Conservation (phyloP, 75 land plant genomes). For the Pinus taeda region DNA sequence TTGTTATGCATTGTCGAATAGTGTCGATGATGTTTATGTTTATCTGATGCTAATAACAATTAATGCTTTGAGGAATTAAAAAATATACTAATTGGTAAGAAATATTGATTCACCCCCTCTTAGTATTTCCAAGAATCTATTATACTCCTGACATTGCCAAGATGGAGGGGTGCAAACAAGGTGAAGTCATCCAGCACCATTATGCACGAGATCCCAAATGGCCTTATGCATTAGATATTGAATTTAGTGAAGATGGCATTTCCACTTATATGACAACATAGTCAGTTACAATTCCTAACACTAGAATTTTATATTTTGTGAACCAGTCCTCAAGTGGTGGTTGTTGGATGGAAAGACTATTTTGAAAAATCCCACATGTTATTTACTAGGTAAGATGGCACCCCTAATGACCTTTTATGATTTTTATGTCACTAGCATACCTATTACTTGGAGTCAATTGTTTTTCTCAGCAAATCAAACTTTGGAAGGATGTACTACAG, state of each 20-base stretch:
- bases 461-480: conserved; percentile 71
- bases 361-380: conserved; percentile 91
- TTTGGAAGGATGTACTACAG: conserved; percentile 85
- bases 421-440: conserved; percentile 71
- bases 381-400: conserved; percentile 92
- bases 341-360: conserved; percentile 65
- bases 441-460: conserved; percentile 59
- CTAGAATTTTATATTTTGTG: conserved; percentile 92
- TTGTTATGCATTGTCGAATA: no score
- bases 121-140: no score
- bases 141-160: conserved; percentile 90
- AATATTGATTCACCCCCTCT: no score
- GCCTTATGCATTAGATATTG: conserved; percentile 50
- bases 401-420: conserved; percentile 79
- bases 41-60: no score
- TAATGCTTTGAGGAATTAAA: no score
- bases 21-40: no score
- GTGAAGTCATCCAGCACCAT: conserved; percentile 64
- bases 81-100: no score
- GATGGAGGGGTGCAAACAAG: conserved; percentile 78
- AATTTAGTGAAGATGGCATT: conserved; percentile 42
- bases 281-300: conserved; percentile 61
- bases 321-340: conserved; percentile 75
- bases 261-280: conserved; percentile 28
- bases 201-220: conserved; percentile 48